These are phyloP conservation scores for Boletales sp. DNA, from an alignment of 768 basidiomycete genomes.

Conservation along the genomic window DNA sequence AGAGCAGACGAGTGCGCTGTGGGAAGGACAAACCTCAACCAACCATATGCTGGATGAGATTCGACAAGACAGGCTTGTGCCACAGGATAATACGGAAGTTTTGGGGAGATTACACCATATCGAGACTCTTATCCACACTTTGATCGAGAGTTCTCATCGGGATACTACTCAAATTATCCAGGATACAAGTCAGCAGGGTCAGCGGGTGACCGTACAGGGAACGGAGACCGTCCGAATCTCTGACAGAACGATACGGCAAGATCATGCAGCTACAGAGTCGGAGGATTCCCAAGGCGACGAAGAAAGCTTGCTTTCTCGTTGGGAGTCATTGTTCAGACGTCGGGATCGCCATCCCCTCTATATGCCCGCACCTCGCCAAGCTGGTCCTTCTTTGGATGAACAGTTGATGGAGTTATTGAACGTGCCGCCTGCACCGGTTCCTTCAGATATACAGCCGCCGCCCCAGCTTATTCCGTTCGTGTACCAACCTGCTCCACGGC, in stretches of 20 bases:
- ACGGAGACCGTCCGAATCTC: slow-evolving; percentile 14
- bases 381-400: slow-evolving; percentile 54
- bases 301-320: slow-evolving; percentile 26
- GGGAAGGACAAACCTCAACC: slow-evolving; percentile 59
- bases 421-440: slow-evolving; percentile 38
- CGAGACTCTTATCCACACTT: slow-evolving; percentile 18
- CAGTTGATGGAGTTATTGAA: slow-evolving; percentile 59
- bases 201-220: slow-evolving; percentile 3
- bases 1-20: slow-evolving; percentile 54
- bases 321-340: slow-evolving; percentile 23
- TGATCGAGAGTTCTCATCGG: slow-evolving; percentile 1
- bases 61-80: slow-evolving; percentile 41
- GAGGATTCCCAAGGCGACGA: slow-evolving; percentile 24
- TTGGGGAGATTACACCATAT: slow-evolving; percentile 27
- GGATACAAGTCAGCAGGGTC: slow-evolving; percentile 1
- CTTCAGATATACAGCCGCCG: slow-evolving; percentile 41
- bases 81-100: slow-evolving; percentile 39
- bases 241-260: slow-evolving; percentile 16
- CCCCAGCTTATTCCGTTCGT: slow-evolving; percentile 53
- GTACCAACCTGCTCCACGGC: slow-evolving; percentile 47
- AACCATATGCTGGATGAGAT: slow-evolving; percentile 63
- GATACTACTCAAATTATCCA: background rate
- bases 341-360: slow-evolving; percentile 35
- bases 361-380: slow-evolving; percentile 37
- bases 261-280: slow-evolving; percentile 22